These are phyloP conservation scores for Coelastrella sp. DNA, from an alignment of 139 green algal genomes.

Conservation along the genomic window DNA sequence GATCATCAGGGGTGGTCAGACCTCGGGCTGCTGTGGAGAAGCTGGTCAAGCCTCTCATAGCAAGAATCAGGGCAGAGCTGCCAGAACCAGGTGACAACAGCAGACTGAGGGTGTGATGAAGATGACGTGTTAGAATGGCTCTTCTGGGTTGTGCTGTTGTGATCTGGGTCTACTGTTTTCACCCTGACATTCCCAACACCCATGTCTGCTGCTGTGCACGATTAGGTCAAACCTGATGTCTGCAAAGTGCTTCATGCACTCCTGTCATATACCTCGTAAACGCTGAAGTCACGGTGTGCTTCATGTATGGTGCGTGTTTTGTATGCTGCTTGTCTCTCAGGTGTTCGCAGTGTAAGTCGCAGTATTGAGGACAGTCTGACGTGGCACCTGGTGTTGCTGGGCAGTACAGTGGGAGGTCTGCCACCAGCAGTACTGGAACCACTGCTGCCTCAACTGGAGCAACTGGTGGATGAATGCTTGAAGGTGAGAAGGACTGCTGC, in stretches of 20 bases:
- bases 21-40: constrained; percentile 42
- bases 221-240: too few relatives aligned
- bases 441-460: constrained; percentile 69
- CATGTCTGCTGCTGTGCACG: too few relatives aligned
- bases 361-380: constrained; percentile 68
- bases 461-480: constrained; percentile 47
- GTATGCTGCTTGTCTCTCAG: too few relatives aligned
- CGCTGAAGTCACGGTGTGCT: too few relatives aligned
- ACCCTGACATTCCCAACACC: too few relatives aligned
- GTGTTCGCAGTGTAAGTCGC: constrained; percentile 21
- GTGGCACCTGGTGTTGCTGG: constrained; percentile 47
- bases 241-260: too few relatives aligned
- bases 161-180: too few relatives aligned
- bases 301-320: too few relatives aligned
- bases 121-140: too few relatives aligned
- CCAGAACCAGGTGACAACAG: constrained; percentile 37
- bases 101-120: too few relatives aligned
- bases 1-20: neutral
- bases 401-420: constrained; percentile 29
- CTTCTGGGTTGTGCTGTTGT: too few relatives aligned
- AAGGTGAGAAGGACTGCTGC: constrained; percentile 33
- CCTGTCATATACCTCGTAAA: too few relatives aligned
- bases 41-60: constrained; percentile 39
- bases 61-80: constrained; percentile 28
- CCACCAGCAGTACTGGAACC: neutral